Conservation (phyloP, 768 basidiomycete species). For the Mycena filopes region DNA sequence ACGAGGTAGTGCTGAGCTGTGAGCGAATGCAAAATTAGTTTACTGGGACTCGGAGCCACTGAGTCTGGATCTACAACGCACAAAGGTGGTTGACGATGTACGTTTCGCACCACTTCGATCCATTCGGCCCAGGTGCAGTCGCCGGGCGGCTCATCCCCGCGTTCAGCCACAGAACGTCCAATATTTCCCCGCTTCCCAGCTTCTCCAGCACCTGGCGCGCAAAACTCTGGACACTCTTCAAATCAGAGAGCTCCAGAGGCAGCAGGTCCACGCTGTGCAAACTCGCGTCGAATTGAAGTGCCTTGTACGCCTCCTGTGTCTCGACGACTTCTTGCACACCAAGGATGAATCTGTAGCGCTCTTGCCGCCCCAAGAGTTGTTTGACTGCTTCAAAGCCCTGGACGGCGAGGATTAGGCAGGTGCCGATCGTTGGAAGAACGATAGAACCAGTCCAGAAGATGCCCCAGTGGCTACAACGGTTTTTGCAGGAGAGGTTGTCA, state of each 20-base stretch:
- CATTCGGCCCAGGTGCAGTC: background rate
- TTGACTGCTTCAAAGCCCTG: constrained; percentile 31
- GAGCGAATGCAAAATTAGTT: no score
- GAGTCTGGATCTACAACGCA: no score
- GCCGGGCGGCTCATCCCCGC: constrained; percentile 13
- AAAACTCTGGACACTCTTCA: constrained; percentile 21
- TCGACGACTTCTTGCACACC: constrained; percentile 15
- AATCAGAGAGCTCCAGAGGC: constrained; percentile 23
- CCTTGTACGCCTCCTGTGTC: constrained; percentile 11
- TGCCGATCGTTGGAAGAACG: no score
- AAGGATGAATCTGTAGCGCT: constrained; percentile 25
- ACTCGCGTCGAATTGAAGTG: background rate
- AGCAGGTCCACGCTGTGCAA: constrained; percentile 16
- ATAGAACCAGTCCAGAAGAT: constrained; percentile 26
- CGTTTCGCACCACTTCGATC: no score
- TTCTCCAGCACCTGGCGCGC: constrained; percentile 13
- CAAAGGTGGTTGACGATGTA: constrained; percentile 30
- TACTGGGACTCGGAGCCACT: background rate
- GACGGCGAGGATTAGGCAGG: background rate
- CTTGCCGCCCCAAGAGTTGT: constrained; percentile 20
- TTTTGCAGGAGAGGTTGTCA: no score
- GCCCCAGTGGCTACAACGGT: constrained; percentile 29
- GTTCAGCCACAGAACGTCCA: constrained; percentile 24
- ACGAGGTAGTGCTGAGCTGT: constrained; percentile 30
- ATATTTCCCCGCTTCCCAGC: background rate